phyloP scores from a whole-genome alignment of 2,329 filamentous ascomycete genomes.

The Phialophora expanda region DNA sequence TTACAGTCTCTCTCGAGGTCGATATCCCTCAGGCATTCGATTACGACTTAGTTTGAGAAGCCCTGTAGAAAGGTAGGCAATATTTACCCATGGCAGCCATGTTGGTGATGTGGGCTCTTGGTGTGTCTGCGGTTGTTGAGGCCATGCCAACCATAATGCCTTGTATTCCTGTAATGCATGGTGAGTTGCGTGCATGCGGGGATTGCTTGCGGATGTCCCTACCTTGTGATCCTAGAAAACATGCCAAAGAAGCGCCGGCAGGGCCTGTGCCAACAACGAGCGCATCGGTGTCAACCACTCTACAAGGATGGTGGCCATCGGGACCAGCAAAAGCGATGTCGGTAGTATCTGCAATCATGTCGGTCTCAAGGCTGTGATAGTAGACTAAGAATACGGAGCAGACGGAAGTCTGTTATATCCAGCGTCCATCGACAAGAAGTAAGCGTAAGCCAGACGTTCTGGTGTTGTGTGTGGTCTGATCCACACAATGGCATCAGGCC shows the following conservation, averaged over 20 bases:
- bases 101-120: slow-evolving; percentile 30
- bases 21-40: slow-evolving; percentile 10
- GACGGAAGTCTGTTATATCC: neutral
- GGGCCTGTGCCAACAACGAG: slow-evolving; percentile 55
- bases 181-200: neutral
- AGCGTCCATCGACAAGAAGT: neutral
- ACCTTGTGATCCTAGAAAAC: slow-evolving; percentile 47
- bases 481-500: neutral
- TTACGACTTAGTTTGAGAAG: neutral
- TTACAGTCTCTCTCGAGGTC: slow-evolving; percentile 38
- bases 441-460: neutral
- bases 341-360: neutral
- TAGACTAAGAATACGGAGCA: neutral
- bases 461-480: neutral
- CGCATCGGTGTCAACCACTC: slow-evolving; percentile 9
- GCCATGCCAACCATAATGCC: slow-evolving; percentile 1
- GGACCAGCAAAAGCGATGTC: neutral
- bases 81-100: slow-evolving; percentile 22
- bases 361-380: neutral
- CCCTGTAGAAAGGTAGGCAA: neutral
- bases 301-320: neutral
- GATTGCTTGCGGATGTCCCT: slow-evolving; percentile 12
- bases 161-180: neutral
- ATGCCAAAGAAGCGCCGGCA: slow-evolving; percentile 53
- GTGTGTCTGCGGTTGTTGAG: slow-evolving; percentile 16